phyloP scores from a whole-genome alignment of 2,329 filamentous ascomycete genomes.

The Geosmithia flava region DNA sequence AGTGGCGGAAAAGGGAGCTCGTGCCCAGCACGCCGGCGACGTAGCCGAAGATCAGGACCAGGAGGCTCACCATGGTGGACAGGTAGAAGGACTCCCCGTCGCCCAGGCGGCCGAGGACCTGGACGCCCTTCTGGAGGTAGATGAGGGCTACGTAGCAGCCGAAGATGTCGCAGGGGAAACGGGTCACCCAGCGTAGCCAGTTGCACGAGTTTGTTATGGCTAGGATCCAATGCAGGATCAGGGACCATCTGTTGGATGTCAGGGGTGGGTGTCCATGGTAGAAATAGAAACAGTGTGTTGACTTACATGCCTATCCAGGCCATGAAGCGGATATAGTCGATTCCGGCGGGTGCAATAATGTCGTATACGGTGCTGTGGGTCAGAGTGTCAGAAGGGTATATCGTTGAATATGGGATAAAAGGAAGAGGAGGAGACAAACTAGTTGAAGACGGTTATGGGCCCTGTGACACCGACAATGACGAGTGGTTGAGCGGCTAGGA shows the following conservation, averaged over 20 bases:
- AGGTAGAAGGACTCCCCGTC: constrained; percentile 59
- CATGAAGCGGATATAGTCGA: constrained; percentile 83
- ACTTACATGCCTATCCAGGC: constrained; percentile 71
- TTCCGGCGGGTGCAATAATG: constrained; percentile 66
- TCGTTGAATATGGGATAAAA: background rate
- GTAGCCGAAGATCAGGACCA: constrained; percentile 70
- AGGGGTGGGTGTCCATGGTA: too few species aligned
- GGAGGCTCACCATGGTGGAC: constrained; percentile 61
- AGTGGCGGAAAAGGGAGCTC: constrained; percentile 61
- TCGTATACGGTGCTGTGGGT: constrained; percentile 63
- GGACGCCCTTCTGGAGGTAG: constrained; percentile 82
- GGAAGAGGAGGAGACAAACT: constrained; percentile 30
- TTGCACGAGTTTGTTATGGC: constrained; percentile 82
- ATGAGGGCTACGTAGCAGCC: constrained; percentile 90
- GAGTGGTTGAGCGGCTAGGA: constrained; percentile 72
- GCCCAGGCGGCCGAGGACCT: constrained; percentile 70
- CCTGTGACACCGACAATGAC: constrained; percentile 85
- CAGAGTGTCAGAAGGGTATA: constrained; percentile 1
- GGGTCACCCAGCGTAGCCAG: constrained; percentile 75
- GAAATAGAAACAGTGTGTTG: background rate
- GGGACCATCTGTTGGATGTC: constrained; percentile 50
- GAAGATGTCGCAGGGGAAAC: constrained; percentile 88
- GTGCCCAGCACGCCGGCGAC: constrained; percentile 58
- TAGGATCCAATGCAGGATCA: constrained; percentile 74
- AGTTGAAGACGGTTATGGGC: constrained; percentile 92